Evolutionary conservation across 2,329 filamentous ascomycete genomes (phyloP).

Genomic region (Penicillium janthinellum): DNA sequence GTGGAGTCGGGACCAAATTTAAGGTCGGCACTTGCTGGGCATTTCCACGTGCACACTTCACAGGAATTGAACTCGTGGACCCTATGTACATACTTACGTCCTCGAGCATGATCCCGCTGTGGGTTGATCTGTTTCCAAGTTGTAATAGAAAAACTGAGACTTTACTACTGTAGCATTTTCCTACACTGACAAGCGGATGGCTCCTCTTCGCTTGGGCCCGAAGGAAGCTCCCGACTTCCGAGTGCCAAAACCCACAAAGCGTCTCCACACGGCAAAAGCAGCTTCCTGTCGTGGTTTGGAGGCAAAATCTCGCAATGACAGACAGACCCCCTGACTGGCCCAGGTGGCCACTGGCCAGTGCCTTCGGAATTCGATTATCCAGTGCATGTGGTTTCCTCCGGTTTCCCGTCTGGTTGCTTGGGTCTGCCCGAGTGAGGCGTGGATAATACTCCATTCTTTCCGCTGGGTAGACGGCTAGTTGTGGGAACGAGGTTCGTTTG

Average conservation of each 20-base stretch:
- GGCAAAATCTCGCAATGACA: conserved; percentile 1
- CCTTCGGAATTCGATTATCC: neutral
- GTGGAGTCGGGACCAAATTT: neutral
- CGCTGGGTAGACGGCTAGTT: neutral
- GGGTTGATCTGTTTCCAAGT: too few relatives aligned
- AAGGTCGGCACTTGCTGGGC: neutral
- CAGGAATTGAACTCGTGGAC: too few relatives aligned
- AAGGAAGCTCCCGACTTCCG: conserved; percentile 3
- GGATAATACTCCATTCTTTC: neutral
- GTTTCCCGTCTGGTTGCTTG: neutral
- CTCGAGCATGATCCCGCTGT: too few relatives aligned
- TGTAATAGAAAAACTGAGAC: too few relatives aligned
- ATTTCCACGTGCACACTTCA: conserved; percentile 9
- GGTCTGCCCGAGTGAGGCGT: neutral
- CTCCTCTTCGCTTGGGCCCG: conserved; percentile 3
- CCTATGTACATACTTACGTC: too few relatives aligned
- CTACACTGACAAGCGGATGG: neutral
- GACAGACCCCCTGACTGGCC: neutral
- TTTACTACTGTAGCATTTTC: too few relatives aligned
- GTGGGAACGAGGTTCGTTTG: neutral
- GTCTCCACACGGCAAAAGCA: conserved; percentile 7
- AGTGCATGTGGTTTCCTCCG: neutral
- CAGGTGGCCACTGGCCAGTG: neutral
- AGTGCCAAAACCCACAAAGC: neutral
- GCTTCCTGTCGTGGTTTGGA: conserved; percentile 21